Percentiles rank a stretch among this genome's conserved stretches.
These are phyloP conservation scores for Aspergillus oerlinghausenensis DNA, from an alignment of 2,329 filamentous ascomycete genomes.

Conservation along the genomic window DNA sequence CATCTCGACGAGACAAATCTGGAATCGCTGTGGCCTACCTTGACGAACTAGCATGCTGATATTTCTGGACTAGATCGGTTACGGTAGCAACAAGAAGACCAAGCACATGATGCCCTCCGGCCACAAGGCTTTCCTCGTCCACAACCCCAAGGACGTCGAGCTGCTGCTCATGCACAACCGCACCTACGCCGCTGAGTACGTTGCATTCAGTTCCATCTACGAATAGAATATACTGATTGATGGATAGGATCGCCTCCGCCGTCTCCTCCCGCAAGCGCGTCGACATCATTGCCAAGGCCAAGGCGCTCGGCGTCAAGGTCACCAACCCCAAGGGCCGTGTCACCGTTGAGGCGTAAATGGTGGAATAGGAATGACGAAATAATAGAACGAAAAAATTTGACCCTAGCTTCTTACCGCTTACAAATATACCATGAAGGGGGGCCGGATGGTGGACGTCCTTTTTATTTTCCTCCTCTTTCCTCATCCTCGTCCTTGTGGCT, in stretches of 20 bases:
- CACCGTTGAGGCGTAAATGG: slow-evolving; percentile 74
- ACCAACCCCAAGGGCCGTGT: slow-evolving; percentile 99
- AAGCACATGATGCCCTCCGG: slow-evolving; percentile 97
- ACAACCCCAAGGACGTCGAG: slow-evolving; percentile 93
- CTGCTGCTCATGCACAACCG: slow-evolving; percentile 99
- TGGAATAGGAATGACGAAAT: slow-evolving; percentile 28
- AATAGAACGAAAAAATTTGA: slow-evolving; percentile 37
- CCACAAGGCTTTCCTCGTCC: slow-evolving; percentile 99
- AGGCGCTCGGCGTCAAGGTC: slow-evolving; percentile 98
- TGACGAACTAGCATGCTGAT: slow-evolving; percentile 8
- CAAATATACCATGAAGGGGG: not conserved
- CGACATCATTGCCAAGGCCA: slow-evolving; percentile 94
- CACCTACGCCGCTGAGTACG: slow-evolving; percentile 97
- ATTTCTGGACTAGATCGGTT: slow-evolving; percentile 70
- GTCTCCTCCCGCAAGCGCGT: slow-evolving; percentile 98
- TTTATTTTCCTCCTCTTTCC: not conserved
- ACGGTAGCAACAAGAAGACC: slow-evolving; percentile 99
- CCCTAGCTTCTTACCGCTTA: not conserved
- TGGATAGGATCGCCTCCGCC: slow-evolving; percentile 82
- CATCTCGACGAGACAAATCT: not conserved
- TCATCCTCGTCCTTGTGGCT: slow-evolving; percentile 20
- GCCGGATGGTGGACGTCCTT: not conserved
- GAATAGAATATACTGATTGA: not conserved
- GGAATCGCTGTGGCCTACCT: no score
- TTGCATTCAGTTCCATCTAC: slow-evolving; percentile 19